A percentile compares a stretch with the other conserved stretches of the same genome.
Evolutionary conservation across 1,284 basidiomycete species (phyloP).

Genomic region (Ceratobasidium sp.): DNA sequence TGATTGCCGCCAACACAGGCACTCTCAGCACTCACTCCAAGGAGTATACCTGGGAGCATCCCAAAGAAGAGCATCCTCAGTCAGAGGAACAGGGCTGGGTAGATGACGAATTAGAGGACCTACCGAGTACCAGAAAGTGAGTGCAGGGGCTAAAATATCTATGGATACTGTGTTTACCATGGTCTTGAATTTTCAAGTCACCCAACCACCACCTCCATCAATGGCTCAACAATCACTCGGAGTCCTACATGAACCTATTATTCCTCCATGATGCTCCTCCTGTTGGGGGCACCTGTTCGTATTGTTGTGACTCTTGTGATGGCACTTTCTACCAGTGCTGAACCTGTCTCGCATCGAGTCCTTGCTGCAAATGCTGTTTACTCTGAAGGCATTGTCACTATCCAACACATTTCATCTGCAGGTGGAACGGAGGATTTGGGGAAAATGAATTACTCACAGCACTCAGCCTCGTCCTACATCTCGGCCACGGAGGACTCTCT

Average conservation of each 20-base stretch:
- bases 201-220: not conserved
- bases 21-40: not conserved
- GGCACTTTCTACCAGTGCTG: not conserved
- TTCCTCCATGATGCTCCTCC: not conserved
- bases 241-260: not conserved
- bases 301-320: not conserved
- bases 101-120: not conserved
- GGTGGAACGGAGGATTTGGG: constrained; percentile 1
- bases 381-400: not conserved
- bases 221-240: not conserved
- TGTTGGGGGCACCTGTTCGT: not conserved
- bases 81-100: not conserved
- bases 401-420: not conserved
- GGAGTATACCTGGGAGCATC: not conserved
- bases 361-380: not conserved
- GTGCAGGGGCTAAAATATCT: not conserved
- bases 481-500: not conserved
- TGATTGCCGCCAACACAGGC: not conserved
- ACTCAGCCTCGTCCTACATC: not conserved
- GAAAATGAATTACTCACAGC: not conserved
- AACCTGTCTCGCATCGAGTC: not conserved
- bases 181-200: not conserved
- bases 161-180: too few relatives aligned
- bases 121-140: not conserved
- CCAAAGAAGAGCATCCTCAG: not conserved